Base-by-base conservation (phyloP, 1,284 basidiomycete species). In the Microbotryum scabiosae region DNA sequence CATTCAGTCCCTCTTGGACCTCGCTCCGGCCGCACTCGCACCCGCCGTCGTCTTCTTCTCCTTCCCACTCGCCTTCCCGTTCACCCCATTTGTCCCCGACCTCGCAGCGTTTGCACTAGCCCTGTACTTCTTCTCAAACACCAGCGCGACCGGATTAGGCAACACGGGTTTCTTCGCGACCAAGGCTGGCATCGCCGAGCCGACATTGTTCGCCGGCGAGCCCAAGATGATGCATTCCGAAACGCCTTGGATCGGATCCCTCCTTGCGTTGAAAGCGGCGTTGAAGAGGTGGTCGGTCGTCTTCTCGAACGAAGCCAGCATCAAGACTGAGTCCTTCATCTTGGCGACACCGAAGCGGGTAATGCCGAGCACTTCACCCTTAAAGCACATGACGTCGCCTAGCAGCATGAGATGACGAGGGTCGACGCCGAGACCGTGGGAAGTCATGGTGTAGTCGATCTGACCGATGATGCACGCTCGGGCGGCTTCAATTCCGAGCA, bases 261-360 rank as follows among this genome's bases (percentile, higher is more conserved):
- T 91, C 78, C 98, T 97, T 21, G 92, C 91, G 75, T 87, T 96
- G 10, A 96, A 87, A 5, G 96, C 89, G 1, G 96, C 96, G 72
- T 99, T 93, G 76, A 99, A 99, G 65, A 99, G 78, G 75, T 98
- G 96, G 78, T 98, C 96, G 14, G 96, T 98, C 30, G 96, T 98
- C 79, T 98, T 98, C 77, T 99, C 96, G 75, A 99, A 99, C 36
- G 91, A 96, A 12, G 96, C 96, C 72, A 98, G 80, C 96, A 98
- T 99, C 70, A 98, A 82, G 1, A 97, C 93, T 71, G 91, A 97
- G 77, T 99, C 96, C 78, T 98, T 98, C 91, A 98, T 98, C 78
- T 98, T 98, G 26, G 94, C 91, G n/a, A 99, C 94, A 75, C 96
- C 96, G 77, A 98, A 98, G 25, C 96, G 87, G 10, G 96, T 99